A percentile compares a stretch with the other conserved stretches of the same genome.
phyloP scores from a whole-genome alignment of 345 rosid genomes.

The Arabis hirsuta region DNA sequence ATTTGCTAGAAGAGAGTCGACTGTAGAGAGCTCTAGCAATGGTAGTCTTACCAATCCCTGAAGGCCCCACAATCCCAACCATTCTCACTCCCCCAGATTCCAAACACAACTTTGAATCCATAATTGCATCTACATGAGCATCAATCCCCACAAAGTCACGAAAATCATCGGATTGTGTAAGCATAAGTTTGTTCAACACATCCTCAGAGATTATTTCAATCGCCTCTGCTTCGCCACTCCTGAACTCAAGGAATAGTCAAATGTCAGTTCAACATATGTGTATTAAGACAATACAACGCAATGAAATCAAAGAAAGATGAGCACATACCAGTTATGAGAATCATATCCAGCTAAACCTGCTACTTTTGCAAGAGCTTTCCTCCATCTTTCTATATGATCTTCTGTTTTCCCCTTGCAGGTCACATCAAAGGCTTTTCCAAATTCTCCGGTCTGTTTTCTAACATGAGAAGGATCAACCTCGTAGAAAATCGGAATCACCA shows the following conservation, averaged over 20 bases:
- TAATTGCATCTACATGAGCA: not conserved
- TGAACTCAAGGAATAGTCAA: not conserved
- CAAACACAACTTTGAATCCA: not conserved
- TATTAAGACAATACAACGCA: no score
- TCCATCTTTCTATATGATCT: not conserved
- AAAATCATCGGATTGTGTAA: no score
- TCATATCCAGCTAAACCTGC: not conserved
- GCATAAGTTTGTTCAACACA: conserved; percentile 15
- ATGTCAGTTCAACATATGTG: no score
- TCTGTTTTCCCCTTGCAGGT: not conserved
- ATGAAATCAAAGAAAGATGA: no score
- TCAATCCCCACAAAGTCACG: not conserved
- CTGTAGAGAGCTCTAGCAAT: conserved; percentile 37
- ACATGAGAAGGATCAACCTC: conserved; percentile 21
- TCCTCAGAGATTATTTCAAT: not conserved
- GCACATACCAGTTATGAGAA: not conserved
- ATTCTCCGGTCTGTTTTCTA: not conserved
- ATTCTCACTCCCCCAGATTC: not conserved
- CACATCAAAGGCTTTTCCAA: not conserved
- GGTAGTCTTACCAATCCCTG: conserved; percentile 53
- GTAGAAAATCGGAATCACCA: conserved; percentile 6
- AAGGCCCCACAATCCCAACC: conserved; percentile 48
- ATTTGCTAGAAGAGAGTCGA: conserved; percentile 20
- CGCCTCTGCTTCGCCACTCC: not conserved
- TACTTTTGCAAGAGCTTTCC: not conserved